Percentiles rank a stretch among this genome's conserved stretches.
Evolutionary conservation across 371 early-diverging fungal genomes (phyloP).

Genomic region (Mucor racemosus): DNA sequence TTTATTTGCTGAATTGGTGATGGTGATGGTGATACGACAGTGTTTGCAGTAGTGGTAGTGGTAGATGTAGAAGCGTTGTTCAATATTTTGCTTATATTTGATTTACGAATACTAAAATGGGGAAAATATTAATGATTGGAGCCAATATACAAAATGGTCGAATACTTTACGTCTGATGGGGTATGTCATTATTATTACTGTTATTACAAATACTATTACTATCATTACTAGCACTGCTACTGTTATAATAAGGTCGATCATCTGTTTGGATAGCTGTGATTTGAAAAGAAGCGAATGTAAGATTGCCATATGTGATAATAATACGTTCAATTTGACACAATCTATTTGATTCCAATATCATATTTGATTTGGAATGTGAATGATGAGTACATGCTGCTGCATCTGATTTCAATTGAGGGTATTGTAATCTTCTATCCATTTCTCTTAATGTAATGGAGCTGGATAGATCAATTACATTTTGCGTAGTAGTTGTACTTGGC

Average conservation of each 20-base stretch:
- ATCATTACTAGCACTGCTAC: background rate
- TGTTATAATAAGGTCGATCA: background rate
- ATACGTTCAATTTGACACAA: constrained; percentile 32
- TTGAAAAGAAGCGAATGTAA: constrained; percentile 38
- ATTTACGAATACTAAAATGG: constrained; percentile 5
- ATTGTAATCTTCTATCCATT: constrained; percentile 2
- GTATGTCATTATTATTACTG: background rate
- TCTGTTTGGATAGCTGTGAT: constrained; percentile 14
- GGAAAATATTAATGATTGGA: too few relatives aligned
- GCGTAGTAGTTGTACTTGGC: background rate
- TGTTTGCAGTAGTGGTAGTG: background rate
- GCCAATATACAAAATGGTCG: background rate
- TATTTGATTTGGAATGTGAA: constrained; percentile 31
- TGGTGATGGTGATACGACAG: background rate
- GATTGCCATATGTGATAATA: constrained; percentile 35
- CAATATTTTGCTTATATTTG: constrained; percentile 9
- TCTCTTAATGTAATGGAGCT: background rate
- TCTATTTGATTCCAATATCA: constrained; percentile 20
- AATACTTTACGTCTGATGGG: background rate
- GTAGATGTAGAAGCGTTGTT: background rate
- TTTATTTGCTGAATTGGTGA: background rate
- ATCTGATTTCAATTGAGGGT: background rate
- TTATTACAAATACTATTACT: background rate
- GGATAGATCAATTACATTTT: background rate
- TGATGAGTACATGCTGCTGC: constrained; percentile 36